Base-by-base conservation (phyloP, 116 monocot species). In the Trichopus zeylanicus region DNA sequence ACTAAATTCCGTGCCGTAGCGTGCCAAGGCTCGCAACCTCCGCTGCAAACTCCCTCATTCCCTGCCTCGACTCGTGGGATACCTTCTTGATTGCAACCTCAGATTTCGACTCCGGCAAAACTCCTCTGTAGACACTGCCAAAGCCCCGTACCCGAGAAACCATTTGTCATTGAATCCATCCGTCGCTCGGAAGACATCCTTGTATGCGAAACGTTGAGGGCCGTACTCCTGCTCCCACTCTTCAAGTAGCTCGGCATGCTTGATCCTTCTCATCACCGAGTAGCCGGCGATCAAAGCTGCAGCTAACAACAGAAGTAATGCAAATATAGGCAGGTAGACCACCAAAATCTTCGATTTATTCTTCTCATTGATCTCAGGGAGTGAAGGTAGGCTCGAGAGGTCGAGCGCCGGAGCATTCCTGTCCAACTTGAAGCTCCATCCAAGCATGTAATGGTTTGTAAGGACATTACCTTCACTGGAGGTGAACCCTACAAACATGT, bases 401-500 rank as follows among this genome's bases (percentile, higher is more conserved):
- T 70, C 53, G 23, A 70, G 53, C 15, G 27, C 27, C 4, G 26
- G 42, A 26, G 70, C 61, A n/a, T 42, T 27, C n/a, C 61, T 61
- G 32, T 46, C 46, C 21, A 39, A 18, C 12, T 27, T 62, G 23
- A 70, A 70, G 53, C 70, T 70, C 70, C 70, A 70, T 15, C 61
- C 61, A 11, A 61, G 61, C 39, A 70, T 42, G 24, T 53, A 61
- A 24, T 61, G 70, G 5, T 18, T n/a, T 20, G 53, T 29, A 2
- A 25, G 28, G 2, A 38, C 20, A 25, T 38, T n/a, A 2, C 69
- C 61, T 5, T 54, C 51, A 3, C 61, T 39, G 4, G 70, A 21
- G 31, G 70, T 46, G 31, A 80, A 75, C 2, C 80, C 80, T 9
- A 75, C 71, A 52, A 62, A 70, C 73, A 79, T 61, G 23, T 24